Evolutionary conservation across 768 basidiomycete species (phyloP).

Genomic region (Phaeotremella skinneri): DNA sequence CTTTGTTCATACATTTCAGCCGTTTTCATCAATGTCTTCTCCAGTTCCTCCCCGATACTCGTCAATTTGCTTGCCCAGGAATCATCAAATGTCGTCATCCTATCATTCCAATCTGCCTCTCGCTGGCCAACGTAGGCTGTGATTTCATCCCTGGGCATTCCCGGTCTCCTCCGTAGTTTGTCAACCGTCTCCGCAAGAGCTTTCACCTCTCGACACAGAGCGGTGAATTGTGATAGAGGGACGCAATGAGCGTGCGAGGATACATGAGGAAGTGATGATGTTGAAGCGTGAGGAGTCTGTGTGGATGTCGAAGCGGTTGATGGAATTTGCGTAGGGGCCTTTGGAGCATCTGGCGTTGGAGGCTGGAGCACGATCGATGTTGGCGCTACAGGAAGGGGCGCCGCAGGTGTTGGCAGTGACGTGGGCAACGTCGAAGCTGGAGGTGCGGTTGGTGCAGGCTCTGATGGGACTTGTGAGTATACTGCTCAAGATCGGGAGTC

Average conservation of each 20-base stretch:
- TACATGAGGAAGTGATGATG: background rate
- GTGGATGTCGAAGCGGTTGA: background rate
- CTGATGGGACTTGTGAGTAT: too few species aligned
- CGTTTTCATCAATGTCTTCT: constrained; percentile 8
- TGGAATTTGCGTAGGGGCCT: background rate
- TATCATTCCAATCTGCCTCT: background rate
- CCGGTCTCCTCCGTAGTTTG: background rate
- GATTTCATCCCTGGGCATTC: background rate
- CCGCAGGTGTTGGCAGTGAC: too few species aligned
- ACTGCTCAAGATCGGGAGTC: too few species aligned
- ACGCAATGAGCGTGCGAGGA: background rate
- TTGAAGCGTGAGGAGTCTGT: background rate
- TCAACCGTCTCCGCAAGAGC: background rate
- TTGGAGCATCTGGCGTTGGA: background rate
- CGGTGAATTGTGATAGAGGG: background rate
- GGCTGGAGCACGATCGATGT: background rate
- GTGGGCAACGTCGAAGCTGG: too few species aligned
- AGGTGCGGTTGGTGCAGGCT: too few species aligned
- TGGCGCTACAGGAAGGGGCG: background rate
- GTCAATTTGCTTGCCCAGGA: constrained; percentile 1
- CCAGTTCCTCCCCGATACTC: constrained; percentile 1
- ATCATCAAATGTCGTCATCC: background rate
- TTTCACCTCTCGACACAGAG: background rate
- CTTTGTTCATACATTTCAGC: background rate
- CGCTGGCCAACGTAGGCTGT: background rate